Base-by-base conservation (phyloP, 2,329 filamentous ascomycete species). In the Aspergillus sp. region DNA sequence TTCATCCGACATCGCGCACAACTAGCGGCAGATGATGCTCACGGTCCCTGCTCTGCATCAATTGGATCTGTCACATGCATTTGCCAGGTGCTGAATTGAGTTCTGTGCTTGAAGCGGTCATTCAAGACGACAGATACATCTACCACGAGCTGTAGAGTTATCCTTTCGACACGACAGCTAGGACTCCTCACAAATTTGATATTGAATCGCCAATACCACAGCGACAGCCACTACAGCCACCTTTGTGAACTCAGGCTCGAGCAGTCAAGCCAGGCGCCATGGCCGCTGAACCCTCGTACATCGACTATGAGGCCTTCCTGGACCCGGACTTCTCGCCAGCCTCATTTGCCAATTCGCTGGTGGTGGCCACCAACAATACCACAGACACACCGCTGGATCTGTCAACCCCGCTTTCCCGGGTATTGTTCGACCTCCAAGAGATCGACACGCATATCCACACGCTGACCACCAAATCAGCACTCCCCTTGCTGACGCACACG, bases 351-450 rank as follows among this genome's bases (percentile, higher is more conserved):
- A 97, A 98, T 74, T 85, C 86, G 25, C 87, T 99, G 58, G 90
- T 98, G 49, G 86, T 93, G 57, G 84, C 88, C 40, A 98, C 93
- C 55, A 98, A 98, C 80, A 96, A 97, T 77, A 83, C 91, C 58
- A 90, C 89, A 65, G 95, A 98, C 76, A 88, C 88, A 2, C 90
- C 91, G 6, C 85, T 98, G 67, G 95, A 99, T 74, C 89, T 99
- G 57, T 93, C 92, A 6, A 98, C 95, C 15, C 93, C 95, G 3
- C 84, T 99, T 48, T 96, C 93, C 5, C 87, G 91, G 55, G 93
- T 97, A 5, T 86, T 98, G 6, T 99, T 99, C 76, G 95, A 99
- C 76, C 88, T 95, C 3, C 95, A 98, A 72, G 95, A 98, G 76
- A 89, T 99, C 64, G 93, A 98, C 76, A 96, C 93, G 0, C 92